phyloP scores from a whole-genome alignment of 2,329 filamentous ascomycete species.

The Colletotrichum costaricense region DNA sequence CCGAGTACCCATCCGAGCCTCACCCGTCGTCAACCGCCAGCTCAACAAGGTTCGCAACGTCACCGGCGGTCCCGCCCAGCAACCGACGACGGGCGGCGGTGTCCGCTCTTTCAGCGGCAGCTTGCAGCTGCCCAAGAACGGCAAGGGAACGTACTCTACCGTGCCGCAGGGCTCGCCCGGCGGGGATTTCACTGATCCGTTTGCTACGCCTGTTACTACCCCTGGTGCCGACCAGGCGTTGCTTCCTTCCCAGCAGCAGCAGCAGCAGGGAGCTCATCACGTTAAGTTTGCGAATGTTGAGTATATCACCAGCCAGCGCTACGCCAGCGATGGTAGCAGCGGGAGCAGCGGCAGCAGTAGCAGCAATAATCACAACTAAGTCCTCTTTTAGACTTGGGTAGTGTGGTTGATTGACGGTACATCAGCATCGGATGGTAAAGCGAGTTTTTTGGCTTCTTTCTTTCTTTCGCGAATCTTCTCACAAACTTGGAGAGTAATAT shows the following conservation, averaged over 20 bases:
- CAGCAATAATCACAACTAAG: not conserved
- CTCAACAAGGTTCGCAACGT: constrained; percentile 25
- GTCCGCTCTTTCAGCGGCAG: constrained; percentile 15
- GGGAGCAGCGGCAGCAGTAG: constrained; percentile 8
- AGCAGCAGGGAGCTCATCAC: not conserved
- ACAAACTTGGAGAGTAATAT: not conserved
- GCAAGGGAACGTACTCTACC: constrained; percentile 9
- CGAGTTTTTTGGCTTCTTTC: not conserved
- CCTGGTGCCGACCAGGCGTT: constrained; percentile 3
- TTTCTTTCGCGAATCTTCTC: not conserved
- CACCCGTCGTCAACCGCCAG: constrained; percentile 30
- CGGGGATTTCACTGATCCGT: constrained; percentile 12
- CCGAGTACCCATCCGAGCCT: constrained; percentile 9
- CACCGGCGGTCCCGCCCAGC: not conserved
- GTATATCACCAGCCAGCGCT: constrained; percentile 2
- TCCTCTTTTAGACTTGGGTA: not conserved
- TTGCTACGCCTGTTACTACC: constrained; percentile 12
- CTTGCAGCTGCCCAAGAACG: not conserved
- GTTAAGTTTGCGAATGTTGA: constrained; percentile 21
- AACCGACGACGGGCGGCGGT: constrained; percentile 7
- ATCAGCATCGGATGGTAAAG: constrained; percentile 12
- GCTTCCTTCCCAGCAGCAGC: constrained; percentile 1
- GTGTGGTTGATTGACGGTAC: not conserved
- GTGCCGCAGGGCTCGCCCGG: constrained; percentile 18
- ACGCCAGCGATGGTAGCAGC: constrained; percentile 5